Conservation (phyloP, 2,329 filamentous ascomycete genomes). For the Colletotrichum plurivorum region DNA sequence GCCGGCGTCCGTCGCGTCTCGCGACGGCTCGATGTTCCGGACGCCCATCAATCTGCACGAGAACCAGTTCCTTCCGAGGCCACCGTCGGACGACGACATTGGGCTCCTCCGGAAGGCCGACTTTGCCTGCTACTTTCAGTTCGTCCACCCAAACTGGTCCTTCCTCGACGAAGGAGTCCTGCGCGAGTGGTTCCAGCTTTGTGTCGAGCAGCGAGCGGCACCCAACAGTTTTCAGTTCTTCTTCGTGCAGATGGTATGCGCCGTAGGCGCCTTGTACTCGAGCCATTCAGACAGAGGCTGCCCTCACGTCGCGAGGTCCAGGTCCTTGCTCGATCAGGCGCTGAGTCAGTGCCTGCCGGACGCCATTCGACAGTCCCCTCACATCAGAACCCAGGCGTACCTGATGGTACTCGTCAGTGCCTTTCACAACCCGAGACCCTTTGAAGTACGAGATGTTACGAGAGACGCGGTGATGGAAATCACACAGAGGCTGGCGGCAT, state of each 20-base stretch:
- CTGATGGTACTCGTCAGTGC: slow-evolving; percentile 2
- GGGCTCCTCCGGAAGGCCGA: slow-evolving; percentile 10
- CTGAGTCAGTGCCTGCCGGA: slow-evolving; percentile 7
- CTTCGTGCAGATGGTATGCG: slow-evolving; percentile 17
- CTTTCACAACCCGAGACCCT: slow-evolving; percentile 6
- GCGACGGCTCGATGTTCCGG: background rate
- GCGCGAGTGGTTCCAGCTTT: slow-evolving; percentile 8
- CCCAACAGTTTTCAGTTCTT: slow-evolving; percentile 5
- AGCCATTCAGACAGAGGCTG: slow-evolving; percentile 5
- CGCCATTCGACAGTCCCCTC: background rate
- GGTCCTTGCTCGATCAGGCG: background rate
- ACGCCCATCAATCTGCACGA: background rate
- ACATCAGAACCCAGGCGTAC: slow-evolving; percentile 4
- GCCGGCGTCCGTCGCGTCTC: background rate
- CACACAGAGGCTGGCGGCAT: background rate
- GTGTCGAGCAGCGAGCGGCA: background rate
- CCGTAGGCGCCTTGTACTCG: slow-evolving; percentile 1
- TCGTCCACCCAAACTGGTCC: slow-evolving; percentile 17
- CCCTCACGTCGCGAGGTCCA: slow-evolving; percentile 15
- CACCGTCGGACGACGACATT: background rate
- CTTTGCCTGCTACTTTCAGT: slow-evolving; percentile 15
- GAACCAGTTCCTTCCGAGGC: background rate
- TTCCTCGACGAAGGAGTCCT: slow-evolving; percentile 9
- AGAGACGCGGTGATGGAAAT: slow-evolving; percentile 2
- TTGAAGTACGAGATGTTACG: background rate